Conservation (phyloP, 805 yeast genomes). For the Candida cerambycidarum region DNA sequence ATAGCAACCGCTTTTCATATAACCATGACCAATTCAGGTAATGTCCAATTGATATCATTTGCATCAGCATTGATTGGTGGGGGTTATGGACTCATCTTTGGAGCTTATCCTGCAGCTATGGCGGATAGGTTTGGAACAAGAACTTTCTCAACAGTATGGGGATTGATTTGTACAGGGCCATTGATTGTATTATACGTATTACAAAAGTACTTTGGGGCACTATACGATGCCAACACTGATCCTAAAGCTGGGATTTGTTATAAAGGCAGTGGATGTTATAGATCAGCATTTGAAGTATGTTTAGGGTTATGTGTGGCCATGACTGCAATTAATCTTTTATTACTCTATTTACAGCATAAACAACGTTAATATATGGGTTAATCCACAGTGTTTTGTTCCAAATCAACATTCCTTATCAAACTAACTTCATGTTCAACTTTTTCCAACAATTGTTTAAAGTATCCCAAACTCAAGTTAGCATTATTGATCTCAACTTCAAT, state of each 20-base stretch:
- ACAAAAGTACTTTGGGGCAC: conserved; percentile 55
- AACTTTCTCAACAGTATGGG: conserved; percentile 75
- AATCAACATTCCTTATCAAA: conserved; percentile 42
- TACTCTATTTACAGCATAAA: conserved; percentile 28
- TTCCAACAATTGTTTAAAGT: conserved; percentile 51
- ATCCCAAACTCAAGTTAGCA: conserved; percentile 55
- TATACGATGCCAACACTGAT: conserved; percentile 47
- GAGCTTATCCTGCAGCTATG: conserved; percentile 71
- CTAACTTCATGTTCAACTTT: conserved; percentile 45
- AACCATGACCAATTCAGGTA: conserved; percentile 25
- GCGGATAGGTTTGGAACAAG: conserved; percentile 72
- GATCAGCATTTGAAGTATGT: conserved; percentile 35
- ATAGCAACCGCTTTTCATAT: conserved; percentile 39
- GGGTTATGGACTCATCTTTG: conserved; percentile 70
- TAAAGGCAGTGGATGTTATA: conserved; percentile 38
- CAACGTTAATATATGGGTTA: conserved; percentile 13
- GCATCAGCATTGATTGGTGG: conserved; percentile 60
- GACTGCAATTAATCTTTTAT: conserved; percentile 20
- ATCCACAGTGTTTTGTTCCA: conserved; percentile 45
- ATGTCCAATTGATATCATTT: conserved; percentile 37
- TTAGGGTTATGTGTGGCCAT: conserved; percentile 28
- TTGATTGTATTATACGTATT: conserved; percentile 52
- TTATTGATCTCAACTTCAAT: conserved; percentile 51
- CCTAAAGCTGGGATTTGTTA: conserved; percentile 41
- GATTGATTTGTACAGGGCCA: conserved; percentile 71